Evolutionary conservation across 2,329 filamentous ascomycete genomes (phyloP), one percentile per base, ranked within the genome.

Genomic region (Colletotrichum chrysophilum): DNA sequence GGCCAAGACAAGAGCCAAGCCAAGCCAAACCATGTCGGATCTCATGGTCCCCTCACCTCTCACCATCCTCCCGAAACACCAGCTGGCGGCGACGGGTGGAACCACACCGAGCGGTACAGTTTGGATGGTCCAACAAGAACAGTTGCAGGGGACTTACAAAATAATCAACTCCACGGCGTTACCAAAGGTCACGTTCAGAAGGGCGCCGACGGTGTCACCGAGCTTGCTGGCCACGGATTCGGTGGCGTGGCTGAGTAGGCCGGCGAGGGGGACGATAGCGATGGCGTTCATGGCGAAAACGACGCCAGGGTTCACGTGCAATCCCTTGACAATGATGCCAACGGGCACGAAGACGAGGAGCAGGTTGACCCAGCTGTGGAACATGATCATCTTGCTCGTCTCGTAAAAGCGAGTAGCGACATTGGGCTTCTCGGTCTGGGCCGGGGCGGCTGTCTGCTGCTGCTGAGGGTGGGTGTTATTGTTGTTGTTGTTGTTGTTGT

Each of bases 121-220:
- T 71, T 71, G 69, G 34, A 71, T 48, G 68, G 30, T 13, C 13
- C n/a, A 13, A 10, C 30, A 48, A 32, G 28, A 28, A 21, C 13
- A 26, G n/a, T 14, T 21, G 61, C 34, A 43, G 66, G 68, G 70
- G 58, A 81, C 87, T 82, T 83, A 90, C 88, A 95, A 95, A 78
- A 96, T 95, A 81, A 96, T 95, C 81, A 96, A 85, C 84, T 96
- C 94, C 28, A 95, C 94, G 26, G 94, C 93, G 82, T 96, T 95
- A 79, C 94, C 93, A 86, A 95, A 95, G 10, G 93, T 95, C 76
- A 95, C 92, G 80, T 95, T 95, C 82, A 95, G 89, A 79, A 95
- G 84, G 38, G 94, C 93, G 71, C 93, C 93, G 61, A 95, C 86
- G 5, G 93, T 93, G 81, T 95, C 94, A 68, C 94, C 94, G 84